Evolutionary conservation across 371 early-diverging fungal genomes (phyloP).

Genomic region (Mucor indicus): DNA sequence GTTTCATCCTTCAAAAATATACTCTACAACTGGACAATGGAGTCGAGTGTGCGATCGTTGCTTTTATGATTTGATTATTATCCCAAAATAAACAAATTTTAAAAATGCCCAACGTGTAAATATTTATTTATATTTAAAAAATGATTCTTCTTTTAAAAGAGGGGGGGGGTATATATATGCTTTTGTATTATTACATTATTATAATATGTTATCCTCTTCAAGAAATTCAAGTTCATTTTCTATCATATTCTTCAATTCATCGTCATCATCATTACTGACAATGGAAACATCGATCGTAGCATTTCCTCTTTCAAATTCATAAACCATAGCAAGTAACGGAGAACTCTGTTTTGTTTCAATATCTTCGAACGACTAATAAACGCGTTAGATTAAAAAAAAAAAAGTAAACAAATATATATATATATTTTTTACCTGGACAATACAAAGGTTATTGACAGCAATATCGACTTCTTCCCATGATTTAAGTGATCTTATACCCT

Average conservation of each 20-base stretch:
- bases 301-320: constrained; percentile 49
- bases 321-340: constrained; percentile 42
- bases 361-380: constrained; percentile 43
- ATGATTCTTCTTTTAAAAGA: too few relatives aligned
- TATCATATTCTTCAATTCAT: too few relatives aligned
- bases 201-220: too few relatives aligned
- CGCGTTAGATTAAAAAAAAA: neutral
- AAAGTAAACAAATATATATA: neutral
- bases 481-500: constrained; percentile 47
- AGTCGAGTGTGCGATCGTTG: constrained; percentile 42
- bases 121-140: too few relatives aligned
- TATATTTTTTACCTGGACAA: constrained; percentile 48
- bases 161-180: neutral
- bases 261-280: too few relatives aligned
- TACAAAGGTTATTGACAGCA: constrained; percentile 50
- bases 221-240: too few relatives aligned
- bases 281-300: constrained; percentile 38
- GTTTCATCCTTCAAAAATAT: constrained; percentile 13
- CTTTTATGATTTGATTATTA: constrained; percentile 28
- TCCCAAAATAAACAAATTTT: constrained; percentile 10
- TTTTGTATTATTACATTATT: too few relatives aligned
- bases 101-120: too few relatives aligned
- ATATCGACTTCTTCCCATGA: constrained; percentile 53
- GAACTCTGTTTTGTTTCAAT: constrained; percentile 19
- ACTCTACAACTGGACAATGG: constrained; percentile 25